phyloP scores from a whole-genome alignment of 2,329 filamentous ascomycete genomes.

The Hypoxylon sp. region DNA sequence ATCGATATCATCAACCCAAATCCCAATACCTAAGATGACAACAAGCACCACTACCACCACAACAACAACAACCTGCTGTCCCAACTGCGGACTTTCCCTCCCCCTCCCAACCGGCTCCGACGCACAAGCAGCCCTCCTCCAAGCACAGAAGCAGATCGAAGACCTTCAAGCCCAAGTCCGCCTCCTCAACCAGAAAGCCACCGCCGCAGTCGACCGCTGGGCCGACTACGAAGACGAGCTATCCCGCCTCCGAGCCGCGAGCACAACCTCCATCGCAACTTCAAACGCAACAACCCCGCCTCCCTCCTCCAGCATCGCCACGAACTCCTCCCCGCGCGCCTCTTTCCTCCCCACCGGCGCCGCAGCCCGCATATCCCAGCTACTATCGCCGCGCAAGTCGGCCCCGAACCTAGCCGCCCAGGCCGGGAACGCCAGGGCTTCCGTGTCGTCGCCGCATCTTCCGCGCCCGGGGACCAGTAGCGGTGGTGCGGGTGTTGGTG shows the following conservation, averaged over 20 bases:
- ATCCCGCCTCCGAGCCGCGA: conserved; percentile 67
- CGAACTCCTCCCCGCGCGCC: conserved; percentile 47
- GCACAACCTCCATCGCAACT: conserved; percentile 49
- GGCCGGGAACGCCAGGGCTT: conserved; percentile 47
- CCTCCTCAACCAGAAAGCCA: conserved; percentile 78
- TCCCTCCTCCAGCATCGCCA: conserved; percentile 37
- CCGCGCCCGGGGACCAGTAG: conserved; percentile 27
- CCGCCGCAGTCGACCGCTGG: conserved; percentile 74
- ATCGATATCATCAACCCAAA: conserved; percentile 32
- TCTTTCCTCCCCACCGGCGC: conserved; percentile 53
- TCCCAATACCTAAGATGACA: conserved; percentile 36
- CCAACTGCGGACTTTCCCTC: conserved; percentile 65
- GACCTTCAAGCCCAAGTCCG: conserved; percentile 81
- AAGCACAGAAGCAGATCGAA: conserved; percentile 72
- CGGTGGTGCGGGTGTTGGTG: not conserved
- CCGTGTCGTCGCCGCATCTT: conserved; percentile 42
- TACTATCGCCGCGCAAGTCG: conserved; percentile 54
- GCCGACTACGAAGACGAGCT: conserved; percentile 88
- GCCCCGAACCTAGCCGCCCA: conserved; percentile 50
- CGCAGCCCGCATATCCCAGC: conserved; percentile 54
- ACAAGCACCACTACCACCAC: conserved; percentile 45
- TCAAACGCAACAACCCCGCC: conserved; percentile 40
- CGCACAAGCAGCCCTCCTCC: conserved; percentile 62
- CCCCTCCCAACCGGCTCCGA: conserved; percentile 50
- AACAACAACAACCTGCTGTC: conserved; percentile 60